Conservation (phyloP, 768 basidiomycete species). For the Leccinum obscurum region DNA sequence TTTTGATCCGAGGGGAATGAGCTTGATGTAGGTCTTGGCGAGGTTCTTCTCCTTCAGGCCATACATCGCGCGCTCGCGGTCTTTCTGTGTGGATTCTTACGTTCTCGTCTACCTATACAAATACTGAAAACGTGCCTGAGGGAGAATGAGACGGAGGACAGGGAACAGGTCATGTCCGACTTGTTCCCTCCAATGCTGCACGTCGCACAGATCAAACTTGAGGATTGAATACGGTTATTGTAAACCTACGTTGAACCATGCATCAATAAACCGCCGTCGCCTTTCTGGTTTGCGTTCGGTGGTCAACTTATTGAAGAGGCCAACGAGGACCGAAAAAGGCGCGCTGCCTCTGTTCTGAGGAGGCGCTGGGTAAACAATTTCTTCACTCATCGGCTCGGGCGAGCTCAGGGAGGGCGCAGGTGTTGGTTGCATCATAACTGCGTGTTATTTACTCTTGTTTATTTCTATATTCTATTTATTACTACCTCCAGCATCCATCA, state of each 20-base stretch:
- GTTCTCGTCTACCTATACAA: neutral
- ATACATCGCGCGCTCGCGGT: constrained; percentile 89
- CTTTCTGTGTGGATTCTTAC: constrained; percentile 61
- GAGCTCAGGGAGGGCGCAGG: constrained; percentile 64
- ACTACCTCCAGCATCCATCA: constrained; percentile 57
- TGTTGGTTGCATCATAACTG: constrained; percentile 55
- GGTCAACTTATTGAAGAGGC: constrained; percentile 75
- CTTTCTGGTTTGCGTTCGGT: constrained; percentile 73
- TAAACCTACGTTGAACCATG: constrained; percentile 77
- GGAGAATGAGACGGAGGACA: constrained; percentile 83
- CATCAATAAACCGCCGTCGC: constrained; percentile 62
- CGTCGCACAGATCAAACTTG: constrained; percentile 16
- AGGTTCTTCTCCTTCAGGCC: constrained; percentile 94
- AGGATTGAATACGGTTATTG: neutral
- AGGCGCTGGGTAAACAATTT: constrained; percentile 48
- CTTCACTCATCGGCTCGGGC: constrained; percentile 28
- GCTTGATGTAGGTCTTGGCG: constrained; percentile 88
- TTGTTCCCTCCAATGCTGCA: constrained; percentile 80
- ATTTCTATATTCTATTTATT: neutral
- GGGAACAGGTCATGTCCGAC: constrained; percentile 91
- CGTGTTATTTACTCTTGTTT: neutral
- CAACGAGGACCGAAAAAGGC: constrained; percentile 66
- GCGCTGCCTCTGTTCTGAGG: constrained; percentile 68
- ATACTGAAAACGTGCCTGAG: constrained; percentile 58
- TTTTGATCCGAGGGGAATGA: constrained; percentile 79